Conservation (phyloP, 495 filamentous ascomycete species). For the Aspergillus hancockii region DNA sequence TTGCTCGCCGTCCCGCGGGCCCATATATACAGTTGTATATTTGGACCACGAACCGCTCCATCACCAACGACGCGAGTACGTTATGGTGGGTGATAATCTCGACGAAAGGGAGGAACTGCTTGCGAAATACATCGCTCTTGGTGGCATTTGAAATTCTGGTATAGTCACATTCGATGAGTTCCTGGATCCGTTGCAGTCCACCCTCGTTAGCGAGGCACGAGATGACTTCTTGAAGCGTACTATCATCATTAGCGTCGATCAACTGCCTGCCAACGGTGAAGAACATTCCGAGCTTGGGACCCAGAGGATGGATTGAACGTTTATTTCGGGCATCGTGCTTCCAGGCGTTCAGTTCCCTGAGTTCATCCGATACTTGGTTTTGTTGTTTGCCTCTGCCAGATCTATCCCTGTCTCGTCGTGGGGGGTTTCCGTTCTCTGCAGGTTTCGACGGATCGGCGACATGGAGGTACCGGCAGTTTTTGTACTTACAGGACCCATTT, state of each 20-base stretch:
- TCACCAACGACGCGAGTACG: constrained; percentile 52
- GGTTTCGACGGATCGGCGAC: not conserved
- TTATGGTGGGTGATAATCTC: constrained; percentile 51
- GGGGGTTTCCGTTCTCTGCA: not conserved
- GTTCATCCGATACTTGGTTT: not conserved
- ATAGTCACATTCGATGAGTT: constrained; percentile 27
- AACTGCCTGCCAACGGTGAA: constrained; percentile 19
- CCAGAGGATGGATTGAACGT: constrained; percentile 10
- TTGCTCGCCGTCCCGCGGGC: constrained; percentile 43
- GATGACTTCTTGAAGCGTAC: constrained; percentile 31
- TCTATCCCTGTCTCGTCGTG: not conserved
- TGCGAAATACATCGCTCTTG: constrained; percentile 31
- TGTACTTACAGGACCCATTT: not conserved
- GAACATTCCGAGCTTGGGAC: constrained; percentile 4
- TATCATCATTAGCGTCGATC: constrained; percentile 24
- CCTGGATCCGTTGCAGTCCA: constrained; percentile 28
- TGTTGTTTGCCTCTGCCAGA: not conserved
- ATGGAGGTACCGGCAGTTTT: not conserved
- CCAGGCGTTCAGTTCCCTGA: constrained; percentile 16
- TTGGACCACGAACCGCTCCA: constrained; percentile 55
- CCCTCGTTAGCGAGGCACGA: constrained; percentile 28
- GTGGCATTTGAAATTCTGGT: constrained; percentile 17
- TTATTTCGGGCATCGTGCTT: constrained; percentile 10
- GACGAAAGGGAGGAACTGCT: constrained; percentile 52
- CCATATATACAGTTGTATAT: constrained; percentile 61